These are phyloP conservation scores for Coemansia aciculifera DNA, from an alignment of 192 early-diverging fungal genomes.

Conservation along the genomic window DNA sequence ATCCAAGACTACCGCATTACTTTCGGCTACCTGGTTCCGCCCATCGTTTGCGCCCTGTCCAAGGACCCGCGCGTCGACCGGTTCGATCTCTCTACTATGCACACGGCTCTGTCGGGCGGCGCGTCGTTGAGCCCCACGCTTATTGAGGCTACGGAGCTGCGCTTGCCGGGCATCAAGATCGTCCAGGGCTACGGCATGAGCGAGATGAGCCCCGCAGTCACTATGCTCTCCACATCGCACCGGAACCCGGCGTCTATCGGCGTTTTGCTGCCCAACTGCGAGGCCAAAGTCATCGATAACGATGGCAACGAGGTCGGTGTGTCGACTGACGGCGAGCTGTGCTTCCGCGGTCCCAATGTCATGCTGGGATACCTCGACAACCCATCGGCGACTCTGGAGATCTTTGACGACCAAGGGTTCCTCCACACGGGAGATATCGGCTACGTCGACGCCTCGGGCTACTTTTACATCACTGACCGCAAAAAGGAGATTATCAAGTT, in stretches of 20 bases:
- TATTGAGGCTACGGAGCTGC: conserved; percentile 51
- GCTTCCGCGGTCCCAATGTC: conserved; percentile 83
- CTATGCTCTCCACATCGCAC: conserved; percentile 43
- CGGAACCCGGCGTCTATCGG: conserved; percentile 62
- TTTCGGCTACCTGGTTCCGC: conserved; percentile 66
- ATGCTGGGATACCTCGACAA: conserved; percentile 89
- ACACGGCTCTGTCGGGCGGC: conserved; percentile 70
- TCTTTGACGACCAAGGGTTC: conserved; percentile 75
- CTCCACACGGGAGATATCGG: conserved; percentile 86
- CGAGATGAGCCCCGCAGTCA: conserved; percentile 57
- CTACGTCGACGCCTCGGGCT: conserved; percentile 61
- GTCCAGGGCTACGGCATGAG: conserved; percentile 74
- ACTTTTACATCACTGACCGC: conserved; percentile 71
- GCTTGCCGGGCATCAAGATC: conserved; percentile 45
- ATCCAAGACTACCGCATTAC: conserved; percentile 71
- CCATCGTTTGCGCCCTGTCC: conserved; percentile 67
- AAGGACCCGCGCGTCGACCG: conserved; percentile 74
- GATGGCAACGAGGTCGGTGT: conserved; percentile 61
- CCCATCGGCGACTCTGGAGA: conserved; percentile 65
- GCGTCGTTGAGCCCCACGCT: conserved; percentile 75
- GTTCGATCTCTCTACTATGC: conserved; percentile 68
- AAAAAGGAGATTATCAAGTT: conserved; percentile 92
- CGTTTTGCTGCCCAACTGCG: conserved; percentile 66
- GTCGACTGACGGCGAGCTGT: conserved; percentile 84
- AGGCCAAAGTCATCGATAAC: conserved; percentile 75